Percentiles rank a stretch among this genome's conserved stretches.
phyloP scores from a whole-genome alignment of 1,284 basidiomycete genomes.

The Rhodotorula sp. region DNA sequence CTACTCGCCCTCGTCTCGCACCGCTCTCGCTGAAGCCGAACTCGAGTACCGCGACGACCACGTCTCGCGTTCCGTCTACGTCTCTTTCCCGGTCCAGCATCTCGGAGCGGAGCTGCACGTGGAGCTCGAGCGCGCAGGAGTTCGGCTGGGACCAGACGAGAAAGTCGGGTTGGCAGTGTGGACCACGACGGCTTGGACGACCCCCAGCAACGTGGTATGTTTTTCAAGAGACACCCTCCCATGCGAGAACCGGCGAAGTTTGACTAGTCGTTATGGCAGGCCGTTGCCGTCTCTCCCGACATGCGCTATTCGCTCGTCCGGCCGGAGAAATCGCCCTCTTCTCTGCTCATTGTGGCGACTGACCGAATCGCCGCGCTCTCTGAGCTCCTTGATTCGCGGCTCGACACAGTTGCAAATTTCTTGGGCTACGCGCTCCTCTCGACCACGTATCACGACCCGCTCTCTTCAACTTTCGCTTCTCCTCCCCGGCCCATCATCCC shows the following conservation, averaged over 20 bases:
- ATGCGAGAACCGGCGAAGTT: neutral
- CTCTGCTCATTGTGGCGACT: slow-evolving; percentile 63
- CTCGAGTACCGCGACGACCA: slow-evolving; percentile 87
- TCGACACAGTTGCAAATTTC: slow-evolving; percentile 14
- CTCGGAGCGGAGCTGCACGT: slow-evolving; percentile 13
- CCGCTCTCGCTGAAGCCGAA: slow-evolving; percentile 94
- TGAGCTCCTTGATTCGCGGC: slow-evolving; percentile 34
- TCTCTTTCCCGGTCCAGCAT: slow-evolving; percentile 63
- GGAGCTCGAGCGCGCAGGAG: slow-evolving; percentile 15
- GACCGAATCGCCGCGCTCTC: slow-evolving; percentile 62
- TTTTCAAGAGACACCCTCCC: neutral
- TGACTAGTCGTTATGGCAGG: slow-evolving; percentile 55
- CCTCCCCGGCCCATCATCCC: slow-evolving; percentile 54
- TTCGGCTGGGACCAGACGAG: slow-evolving; percentile 33
- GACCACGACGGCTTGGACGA: slow-evolving; percentile 98
- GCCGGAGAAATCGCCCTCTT: slow-evolving; percentile 47
- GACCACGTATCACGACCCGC: slow-evolving; percentile 67
- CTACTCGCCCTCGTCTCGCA: slow-evolving; percentile 91
- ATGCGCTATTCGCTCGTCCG: slow-evolving; percentile 68
- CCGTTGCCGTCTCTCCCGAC: slow-evolving; percentile 75
- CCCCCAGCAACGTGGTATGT: slow-evolving; percentile 88
- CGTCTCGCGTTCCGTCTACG: slow-evolving; percentile 81
- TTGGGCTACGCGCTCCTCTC: slow-evolving; percentile 61
- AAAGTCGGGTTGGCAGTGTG: slow-evolving; percentile 73
- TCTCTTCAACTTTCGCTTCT: slow-evolving; percentile 55